Base-by-base conservation (phyloP, 441 rosid genomes). In the Geranium incanum region DNA sequence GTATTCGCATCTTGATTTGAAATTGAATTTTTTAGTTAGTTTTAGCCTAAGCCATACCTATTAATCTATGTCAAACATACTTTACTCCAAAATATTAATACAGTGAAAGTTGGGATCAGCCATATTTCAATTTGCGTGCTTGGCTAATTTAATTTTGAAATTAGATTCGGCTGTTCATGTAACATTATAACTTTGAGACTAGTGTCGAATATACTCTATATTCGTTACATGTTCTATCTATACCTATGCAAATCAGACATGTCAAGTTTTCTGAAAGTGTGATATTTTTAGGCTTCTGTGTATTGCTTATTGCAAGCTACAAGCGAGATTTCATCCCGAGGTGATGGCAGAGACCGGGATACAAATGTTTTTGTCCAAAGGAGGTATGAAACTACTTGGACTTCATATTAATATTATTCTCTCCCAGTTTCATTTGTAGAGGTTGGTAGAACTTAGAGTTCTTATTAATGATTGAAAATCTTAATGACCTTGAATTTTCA, bases 251-350 rank as follows among this genome's bases (percentile, higher is more conserved):
- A 67, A 68, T 65, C 52, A 65, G 68, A 66, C 77, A 57, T 70
- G 37, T 79, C 70, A 64, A 48, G 52, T 63, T 38, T 77, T 77
- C 79, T 77, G 74, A 73, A 72, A 75, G 70, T 69, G 76, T 71
- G 68, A 75, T 62, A 69, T 81, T 85, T 69, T 71, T 88, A 95
- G 99, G 97, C 93, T 77, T 81, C 99, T 60, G 93, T 84, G 55
- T 88, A 84, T 84, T 87, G 86, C 77, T 83, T 92, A 73, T 76
- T 95, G 81, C 95, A 86, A 92, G 99, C 99, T 77, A 96, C 94
- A 50, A 83, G 81, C 63, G 97, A 93, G 81, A 92, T 89, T 82
- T 83, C 98, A 71, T 86, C 90, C 57, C 88, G 82, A 68, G 93
- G 95, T 72, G 85, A 87, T 84, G 83, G 86, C 69, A 84, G 93